phyloP scores from a whole-genome alignment of 192 early-diverging fungal genomes.

The Irineochytrium annulatum region DNA sequence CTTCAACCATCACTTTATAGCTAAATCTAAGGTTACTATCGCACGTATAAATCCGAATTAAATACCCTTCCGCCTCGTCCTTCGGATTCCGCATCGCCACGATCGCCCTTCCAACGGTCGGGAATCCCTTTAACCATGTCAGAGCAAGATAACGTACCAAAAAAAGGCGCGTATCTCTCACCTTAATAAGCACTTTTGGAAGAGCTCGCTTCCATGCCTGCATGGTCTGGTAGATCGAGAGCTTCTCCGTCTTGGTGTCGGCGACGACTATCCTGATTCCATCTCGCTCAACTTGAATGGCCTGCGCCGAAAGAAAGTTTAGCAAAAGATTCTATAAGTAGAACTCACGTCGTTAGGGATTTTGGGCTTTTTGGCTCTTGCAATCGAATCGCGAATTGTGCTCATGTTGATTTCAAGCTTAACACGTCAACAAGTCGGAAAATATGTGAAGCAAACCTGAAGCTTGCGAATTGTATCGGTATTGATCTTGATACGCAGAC shows the following conservation, averaged over 20 bases:
- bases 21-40: neutral
- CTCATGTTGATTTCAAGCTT: slow-evolving; percentile 80
- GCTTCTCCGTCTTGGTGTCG: slow-evolving; percentile 36
- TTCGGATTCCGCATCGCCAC: slow-evolving; percentile 62
- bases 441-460: slow-evolving; percentile 45
- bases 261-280: slow-evolving; percentile 31
- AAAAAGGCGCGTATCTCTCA: slow-evolving; percentile 11
- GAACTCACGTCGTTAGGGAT: slow-evolving; percentile 55
- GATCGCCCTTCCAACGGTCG: slow-evolving; percentile 78
- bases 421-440: slow-evolving; percentile 4
- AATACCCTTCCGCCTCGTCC: no score
- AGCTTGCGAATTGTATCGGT: slow-evolving; percentile 76
- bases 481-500: slow-evolving; percentile 78
- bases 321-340: neutral
- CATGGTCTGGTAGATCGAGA: slow-evolving; percentile 66
- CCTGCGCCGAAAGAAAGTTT: slow-evolving; percentile 12
- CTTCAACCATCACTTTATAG: slow-evolving; percentile 75
- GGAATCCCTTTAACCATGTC: slow-evolving; percentile 57
- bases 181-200: slow-evolving; percentile 82
- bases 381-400: slow-evolving; percentile 75
- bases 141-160: neutral
- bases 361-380: slow-evolving; percentile 81
- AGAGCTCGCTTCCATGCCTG: slow-evolving; percentile 81
- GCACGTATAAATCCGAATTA: no score
- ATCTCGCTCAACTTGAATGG: slow-evolving; percentile 36